Evolutionary conservation across 2,329 filamentous ascomycete species (phyloP), one percentile per base, ranked within the genome.

Genomic region (Aspergillus arachidicola): DNA sequence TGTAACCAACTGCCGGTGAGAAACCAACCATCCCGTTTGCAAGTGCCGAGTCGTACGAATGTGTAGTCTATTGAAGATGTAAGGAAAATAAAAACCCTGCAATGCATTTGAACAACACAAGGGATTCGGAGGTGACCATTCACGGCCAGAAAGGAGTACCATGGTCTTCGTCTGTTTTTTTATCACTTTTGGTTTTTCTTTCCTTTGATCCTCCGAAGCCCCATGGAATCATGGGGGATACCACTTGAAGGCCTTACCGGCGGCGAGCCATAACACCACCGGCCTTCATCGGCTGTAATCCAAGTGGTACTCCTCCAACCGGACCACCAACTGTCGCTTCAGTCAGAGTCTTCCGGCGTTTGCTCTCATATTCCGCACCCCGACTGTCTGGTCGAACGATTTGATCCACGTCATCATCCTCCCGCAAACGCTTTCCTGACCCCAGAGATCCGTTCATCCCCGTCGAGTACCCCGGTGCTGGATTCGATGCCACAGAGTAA

Each of bases 281-380:
- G n/a, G 76, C 79, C 66, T 79, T 81, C 73, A 81, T 78, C 43
- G 75, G 80, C 66, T 80, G 81, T 68, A 79, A 73, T 57, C 71
- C 74, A 57, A 78, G 66, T 55, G 77, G 72, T 11, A 77, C 70
- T 6, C 78, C 77, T 19, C 77, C 77, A 26, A 83, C 74, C 41
- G 80, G 76, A 45, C 80, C 80, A 41, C 83, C 82, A 48, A 85
- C 79, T 6, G 74, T 75, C 12, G 83, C 81, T 70, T 92, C 89
- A 66, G 87, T 85, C 68, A 91, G 83, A 0, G 91, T 94, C 83
- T 94, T 94, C 67, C 92, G 89, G 69, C 93, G 88, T 81, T 96
- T 96, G 63, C 90, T 78, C 26, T 85, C 83, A 54, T 91, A 82
- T 51, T 89, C 87, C 51, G 85, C 85, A 41, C 82, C 82, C 41